Conservation (phyloP, 441 rosid genomes). For the Aquilaria agallochum region DNA sequence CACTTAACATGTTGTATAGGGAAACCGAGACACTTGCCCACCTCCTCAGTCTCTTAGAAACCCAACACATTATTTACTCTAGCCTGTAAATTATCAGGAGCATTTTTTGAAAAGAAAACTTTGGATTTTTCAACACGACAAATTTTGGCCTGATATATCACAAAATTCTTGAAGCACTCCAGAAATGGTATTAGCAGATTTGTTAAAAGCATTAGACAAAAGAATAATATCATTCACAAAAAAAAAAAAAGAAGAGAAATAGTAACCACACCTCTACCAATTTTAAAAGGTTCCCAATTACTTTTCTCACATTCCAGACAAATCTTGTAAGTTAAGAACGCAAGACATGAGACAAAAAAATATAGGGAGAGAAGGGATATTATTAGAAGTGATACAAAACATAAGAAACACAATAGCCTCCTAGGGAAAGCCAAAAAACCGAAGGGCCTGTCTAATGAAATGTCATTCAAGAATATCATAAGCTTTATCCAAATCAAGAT, state of each 20-base stretch:
- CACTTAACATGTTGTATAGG: not conserved
- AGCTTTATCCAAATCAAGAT: not conserved
- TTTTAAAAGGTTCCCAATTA: not conserved
- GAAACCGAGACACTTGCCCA: not conserved
- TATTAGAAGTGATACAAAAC: not conserved
- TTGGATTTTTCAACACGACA: not conserved
- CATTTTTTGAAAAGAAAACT: not conserved
- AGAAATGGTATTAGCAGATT: not conserved
- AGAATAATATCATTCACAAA: not conserved
- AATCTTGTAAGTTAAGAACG: too few species aligned
- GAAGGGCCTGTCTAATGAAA: not conserved
- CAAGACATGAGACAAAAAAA: not conserved
- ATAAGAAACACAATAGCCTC: not conserved
- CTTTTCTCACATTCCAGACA: not conserved
- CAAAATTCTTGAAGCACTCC: not conserved
- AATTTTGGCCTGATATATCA: not conserved
- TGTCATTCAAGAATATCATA: not conserved
- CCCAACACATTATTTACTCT: not conserved
- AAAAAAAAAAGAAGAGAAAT: not conserved
- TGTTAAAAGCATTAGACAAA: not conserved
- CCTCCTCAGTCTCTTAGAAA: not conserved
- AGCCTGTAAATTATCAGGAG: not conserved
- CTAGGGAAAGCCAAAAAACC: not conserved
- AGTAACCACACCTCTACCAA: not conserved
- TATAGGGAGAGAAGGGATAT: not conserved